Evolutionary conservation across 179 eudicot genomes (phyloP).

Genomic region (Spinacia oleracea): DNA sequence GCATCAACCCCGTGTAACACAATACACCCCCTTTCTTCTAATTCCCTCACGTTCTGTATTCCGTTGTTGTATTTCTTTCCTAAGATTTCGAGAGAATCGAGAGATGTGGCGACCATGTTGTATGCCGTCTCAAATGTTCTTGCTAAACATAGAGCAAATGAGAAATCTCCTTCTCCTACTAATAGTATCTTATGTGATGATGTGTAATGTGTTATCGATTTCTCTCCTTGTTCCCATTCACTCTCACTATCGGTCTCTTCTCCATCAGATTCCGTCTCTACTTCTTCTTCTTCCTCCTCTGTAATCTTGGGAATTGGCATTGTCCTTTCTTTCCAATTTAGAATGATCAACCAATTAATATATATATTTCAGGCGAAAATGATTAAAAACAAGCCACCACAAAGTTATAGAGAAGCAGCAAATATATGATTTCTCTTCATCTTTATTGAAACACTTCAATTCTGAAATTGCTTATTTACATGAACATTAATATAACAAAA

Average conservation of each 20-base stretch:
- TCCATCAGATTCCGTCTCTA: constrained; percentile 6
- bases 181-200: constrained; percentile 21
- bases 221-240: background rate
- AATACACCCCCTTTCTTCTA: constrained; percentile 37
- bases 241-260: background rate
- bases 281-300: background rate
- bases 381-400: background rate
- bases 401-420: background rate
- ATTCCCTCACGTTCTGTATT: constrained; percentile 28
- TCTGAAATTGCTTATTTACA: background rate
- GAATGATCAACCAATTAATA: background rate
- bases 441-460: background rate
- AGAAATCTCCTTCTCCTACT: constrained; percentile 24
- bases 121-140: constrained; percentile 15
- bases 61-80: constrained; percentile 34
- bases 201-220: constrained; percentile 14
- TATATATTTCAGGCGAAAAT: background rate
- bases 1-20: constrained; percentile 47
- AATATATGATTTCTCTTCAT: background rate
- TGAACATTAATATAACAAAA: background rate
- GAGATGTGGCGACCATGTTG: constrained; percentile 22
- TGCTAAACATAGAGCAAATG: constrained; percentile 20
- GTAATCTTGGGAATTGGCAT: background rate
- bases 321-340: background rate
- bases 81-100: constrained; percentile 24